Evolutionary conservation across 176 grass and related monocot species (phyloP), one percentile per base, ranked within the genome.

Genomic region (Triticum timopheevii): DNA sequence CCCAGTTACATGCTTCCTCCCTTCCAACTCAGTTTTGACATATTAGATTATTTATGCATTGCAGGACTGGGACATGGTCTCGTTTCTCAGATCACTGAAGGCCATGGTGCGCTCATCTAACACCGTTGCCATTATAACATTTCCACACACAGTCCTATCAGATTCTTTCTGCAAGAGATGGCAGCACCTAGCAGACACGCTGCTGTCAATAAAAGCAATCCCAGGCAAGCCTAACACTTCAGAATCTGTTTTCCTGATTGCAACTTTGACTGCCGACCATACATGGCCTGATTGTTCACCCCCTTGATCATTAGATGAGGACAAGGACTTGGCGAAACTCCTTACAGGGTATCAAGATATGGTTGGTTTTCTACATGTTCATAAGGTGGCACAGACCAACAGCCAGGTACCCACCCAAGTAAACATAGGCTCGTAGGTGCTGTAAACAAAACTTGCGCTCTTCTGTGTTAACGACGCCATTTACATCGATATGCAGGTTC

Each of bases 51-150:
- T 85, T 70, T 64, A 45, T 45, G 13, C 40, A 79, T 83, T 69
- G 64, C 90, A 98, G 97, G 94, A 93, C 49, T 96, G 97, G 97
- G 90, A 98, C 31, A 94, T 96, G 80, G 90, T 96, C 73, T 92
- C 89, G 22, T 96, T 98, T 91, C 86, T 98, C 70, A 96, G 82
- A 87, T 98, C 89, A 58, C 16, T 98, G 82, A 93, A 88, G 83
- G 72, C 90, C 65, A 90, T 84, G 90, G 84, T 96, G 23, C 92
- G 83, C 10, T 80, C 92, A 40, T 92, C 92, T 61, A 96, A 91
- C 82, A 63, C 82, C 2, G 90, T 96, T 61, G 94, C 94, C 83
- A 80, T 99, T 52, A 78, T 99, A 88, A 94, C 94, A 61, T 93
- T 96, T 89, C 94, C 90, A n/a, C 73, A 78, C 78, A 83, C 85